Base-by-base conservation (phyloP, 495 filamentous ascomycete genomes). In the Podospora australis region DNA sequence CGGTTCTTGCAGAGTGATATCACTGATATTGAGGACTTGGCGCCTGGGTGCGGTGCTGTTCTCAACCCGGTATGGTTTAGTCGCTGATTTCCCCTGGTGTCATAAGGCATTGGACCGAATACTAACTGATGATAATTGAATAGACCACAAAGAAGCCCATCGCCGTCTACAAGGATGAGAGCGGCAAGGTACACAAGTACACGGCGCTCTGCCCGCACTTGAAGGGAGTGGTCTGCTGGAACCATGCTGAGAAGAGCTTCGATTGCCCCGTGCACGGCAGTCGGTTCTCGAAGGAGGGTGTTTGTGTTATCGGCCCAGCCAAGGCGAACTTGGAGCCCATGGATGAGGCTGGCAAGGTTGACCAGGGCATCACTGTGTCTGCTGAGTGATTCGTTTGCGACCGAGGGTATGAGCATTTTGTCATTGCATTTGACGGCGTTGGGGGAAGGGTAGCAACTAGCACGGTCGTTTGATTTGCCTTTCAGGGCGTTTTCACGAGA, bases 181-280 rank as follows among this genome's bases (percentile, higher is more conserved):
- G 68, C 2, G 79, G 77, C 7, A 65, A 72, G 17, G 65, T 72
- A 13, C 62, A 63, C 25, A 68, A 65, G 48, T 74, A 73, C 54
- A 75, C 69, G 22, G 79, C 77, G 0, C 30, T 81, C 1, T 82
- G 78, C 52, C 77, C 79, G 26, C 78, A 81, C 58, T 43, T 80
- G 55, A 62, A 74, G 42, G 78, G 74, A 1, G 69, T 81, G 0
- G 63, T 81, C 1, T 73, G 70, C 44, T 80, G 78, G 78, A 81
- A 81, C 44, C 38, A 50, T 1, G 60, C 61, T 0, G 78, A 80
- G 62, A 78, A 75, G 65, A 72, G 70, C 44, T 80, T 76, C 66
- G 78, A 80, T 50, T 72, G 69, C 42, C 69, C 69, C 0, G 70
- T 80, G 0, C 77, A 82, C 52, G 77, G 75, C 0, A 77, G 72